phyloP scores from a whole-genome alignment of 352 stramenopile species.

The Phytopythium helicoides region DNA sequence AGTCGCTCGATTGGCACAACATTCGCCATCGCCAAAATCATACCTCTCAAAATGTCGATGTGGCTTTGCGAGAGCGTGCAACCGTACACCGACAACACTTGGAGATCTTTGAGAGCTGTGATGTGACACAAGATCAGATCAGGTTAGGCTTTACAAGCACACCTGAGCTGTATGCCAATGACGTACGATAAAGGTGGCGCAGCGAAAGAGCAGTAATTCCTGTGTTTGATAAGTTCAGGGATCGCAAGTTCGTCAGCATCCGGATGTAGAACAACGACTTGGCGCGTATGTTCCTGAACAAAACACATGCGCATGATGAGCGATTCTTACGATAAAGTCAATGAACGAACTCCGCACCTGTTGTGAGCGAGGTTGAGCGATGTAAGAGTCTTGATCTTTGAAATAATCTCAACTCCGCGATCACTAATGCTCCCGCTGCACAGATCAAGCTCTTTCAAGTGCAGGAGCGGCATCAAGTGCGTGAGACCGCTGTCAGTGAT shows the following conservation, averaged over 20 bases:
- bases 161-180: too few species aligned
- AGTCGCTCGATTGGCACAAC: neutral
- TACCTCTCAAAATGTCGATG: slow-evolving; percentile 57
- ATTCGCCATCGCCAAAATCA: neutral
- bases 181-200: slow-evolving; percentile 66
- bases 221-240: slow-evolving; percentile 79
- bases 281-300: slow-evolving; percentile 61
- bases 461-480: slow-evolving; percentile 47
- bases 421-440: slow-evolving; percentile 69
- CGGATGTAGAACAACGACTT: slow-evolving; percentile 65
- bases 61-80: slow-evolving; percentile 43
- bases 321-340: neutral
- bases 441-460: slow-evolving; percentile 61
- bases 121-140: neutral
- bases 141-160: too few species aligned
- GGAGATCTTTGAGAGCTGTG: slow-evolving; percentile 50
- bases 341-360: slow-evolving; percentile 36
- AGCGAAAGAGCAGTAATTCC: slow-evolving; percentile 63
- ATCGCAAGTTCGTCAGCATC: slow-evolving; percentile 51
- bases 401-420: slow-evolving; percentile 67
- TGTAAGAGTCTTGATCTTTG: slow-evolving; percentile 65
- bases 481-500: slow-evolving; percentile 71
- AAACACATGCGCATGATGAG: neutral
- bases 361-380: slow-evolving; percentile 86
- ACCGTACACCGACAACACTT: slow-evolving; percentile 56